Evolutionary conservation across 2,329 filamentous ascomycete species (phyloP).

Genomic region (Tolypocladium ophioglossoides): DNA sequence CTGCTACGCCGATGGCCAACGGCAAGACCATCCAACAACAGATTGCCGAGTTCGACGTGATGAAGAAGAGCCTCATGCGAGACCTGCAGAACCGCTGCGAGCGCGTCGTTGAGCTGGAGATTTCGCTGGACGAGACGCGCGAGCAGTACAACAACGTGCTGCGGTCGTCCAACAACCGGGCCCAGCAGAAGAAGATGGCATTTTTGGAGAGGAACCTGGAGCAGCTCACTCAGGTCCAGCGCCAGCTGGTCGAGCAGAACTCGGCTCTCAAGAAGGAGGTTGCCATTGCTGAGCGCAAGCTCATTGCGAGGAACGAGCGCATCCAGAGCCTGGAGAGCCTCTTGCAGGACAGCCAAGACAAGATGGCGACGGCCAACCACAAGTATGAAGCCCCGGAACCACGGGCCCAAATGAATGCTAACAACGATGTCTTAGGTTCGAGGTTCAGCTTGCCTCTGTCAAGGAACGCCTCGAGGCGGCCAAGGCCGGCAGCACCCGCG

Average conservation of each 20-base stretch:
- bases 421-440: slow-evolving; percentile 54
- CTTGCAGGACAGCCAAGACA: slow-evolving; percentile 95
- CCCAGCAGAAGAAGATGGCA: slow-evolving; percentile 99
- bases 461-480: slow-evolving; percentile 96
- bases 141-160: slow-evolving; percentile 99
- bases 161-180: slow-evolving; percentile 91
- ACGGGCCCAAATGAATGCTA: background rate
- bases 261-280: slow-evolving; percentile 97
- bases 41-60: slow-evolving; percentile 95
- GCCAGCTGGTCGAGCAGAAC: slow-evolving; percentile 97
- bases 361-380: slow-evolving; percentile 93
- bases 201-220: slow-evolving; percentile 97
- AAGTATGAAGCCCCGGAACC: slow-evolving; percentile 51
- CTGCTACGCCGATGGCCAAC: slow-evolving; percentile 51
- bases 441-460: slow-evolving; percentile 90
- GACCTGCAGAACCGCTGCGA: slow-evolving; percentile 98
- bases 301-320: slow-evolving; percentile 92
- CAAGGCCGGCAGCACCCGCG: slow-evolving; percentile 82
- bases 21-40: slow-evolving; percentile 95
- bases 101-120: slow-evolving; percentile 94
- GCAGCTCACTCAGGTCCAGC: slow-evolving; percentile 92
- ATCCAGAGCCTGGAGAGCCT: slow-evolving; percentile 89
- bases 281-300: slow-evolving; percentile 92
- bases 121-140: slow-evolving; percentile 90
- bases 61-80: slow-evolving; percentile 99